A percentile compares a stretch with the other conserved stretches of the same genome.
Evolutionary conservation across 371 early-diverging fungal genomes (phyloP).

Genomic region (Zychaea mexicana): DNA sequence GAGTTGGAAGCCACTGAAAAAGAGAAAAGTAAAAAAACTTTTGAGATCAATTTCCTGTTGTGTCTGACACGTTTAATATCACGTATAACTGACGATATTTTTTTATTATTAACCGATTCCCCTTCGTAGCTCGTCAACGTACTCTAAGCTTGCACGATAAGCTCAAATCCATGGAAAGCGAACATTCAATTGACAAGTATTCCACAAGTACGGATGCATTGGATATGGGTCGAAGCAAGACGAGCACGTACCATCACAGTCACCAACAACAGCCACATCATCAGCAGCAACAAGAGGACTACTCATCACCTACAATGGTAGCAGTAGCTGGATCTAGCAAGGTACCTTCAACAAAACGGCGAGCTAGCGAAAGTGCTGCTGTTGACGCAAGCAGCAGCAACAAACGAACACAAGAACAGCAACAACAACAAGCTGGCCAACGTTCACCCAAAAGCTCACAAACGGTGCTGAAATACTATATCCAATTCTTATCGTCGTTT

Average conservation of each 20-base stretch:
- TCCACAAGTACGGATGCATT: background rate
- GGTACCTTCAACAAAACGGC: background rate
- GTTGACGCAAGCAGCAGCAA: background rate
- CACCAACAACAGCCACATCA: background rate
- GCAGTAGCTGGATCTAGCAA: background rate
- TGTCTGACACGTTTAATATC: background rate
- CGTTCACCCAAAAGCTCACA: conserved; percentile 33
- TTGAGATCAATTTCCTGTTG: background rate
- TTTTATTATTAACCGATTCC: background rate
- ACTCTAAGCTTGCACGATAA: conserved; percentile 25
- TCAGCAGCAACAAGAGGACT: background rate
- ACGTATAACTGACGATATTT: background rate
- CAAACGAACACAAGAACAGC: background rate
- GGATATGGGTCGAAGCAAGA: background rate
- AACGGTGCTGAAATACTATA: conserved; percentile 47
- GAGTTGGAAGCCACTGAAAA: conserved; percentile 15
- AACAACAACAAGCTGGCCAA: background rate
- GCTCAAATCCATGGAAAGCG: conserved; percentile 16
- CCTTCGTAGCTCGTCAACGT: conserved; percentile 8
- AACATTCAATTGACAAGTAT: conserved; percentile 20
- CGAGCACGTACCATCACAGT: background rate
- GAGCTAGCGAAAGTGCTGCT: background rate
- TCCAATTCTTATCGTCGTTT: conserved; percentile 62
- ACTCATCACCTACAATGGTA: background rate
- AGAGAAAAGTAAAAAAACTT: background rate